Percentiles rank a stretch among this genome's conserved stretches.
These are phyloP conservation scores for Fraxinus platypoda DNA, from an alignment of 305 asterid genomes.

Conservation along the genomic window DNA sequence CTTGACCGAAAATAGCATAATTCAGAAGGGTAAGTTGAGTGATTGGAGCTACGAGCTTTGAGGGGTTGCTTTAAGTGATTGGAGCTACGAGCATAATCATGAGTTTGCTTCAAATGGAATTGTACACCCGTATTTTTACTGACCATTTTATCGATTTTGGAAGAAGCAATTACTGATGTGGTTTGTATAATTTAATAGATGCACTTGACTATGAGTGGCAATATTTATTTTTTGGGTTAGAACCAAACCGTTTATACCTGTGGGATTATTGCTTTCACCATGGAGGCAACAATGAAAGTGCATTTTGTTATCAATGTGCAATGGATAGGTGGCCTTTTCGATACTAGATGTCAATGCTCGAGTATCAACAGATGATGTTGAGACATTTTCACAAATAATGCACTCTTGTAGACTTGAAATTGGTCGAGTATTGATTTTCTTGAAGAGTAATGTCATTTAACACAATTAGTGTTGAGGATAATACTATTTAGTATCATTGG, in stretches of 20 bases:
- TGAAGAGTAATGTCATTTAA: neutral
- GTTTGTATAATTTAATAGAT: neutral
- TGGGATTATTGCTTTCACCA: neutral
- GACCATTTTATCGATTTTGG: neutral
- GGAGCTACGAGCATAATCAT: neutral
- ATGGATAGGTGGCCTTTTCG: neutral
- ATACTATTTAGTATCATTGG: no score
- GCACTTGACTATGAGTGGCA: neutral
- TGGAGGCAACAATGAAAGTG: neutral
- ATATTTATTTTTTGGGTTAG: neutral
- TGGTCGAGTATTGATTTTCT: neutral
- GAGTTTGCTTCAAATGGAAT: neutral
- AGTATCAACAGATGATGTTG: neutral
- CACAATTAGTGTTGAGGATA: neutral
- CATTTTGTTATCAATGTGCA: neutral
- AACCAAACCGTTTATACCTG: neutral
- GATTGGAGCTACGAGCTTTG: conserved; percentile 68
- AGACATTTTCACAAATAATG: neutral
- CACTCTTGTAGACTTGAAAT: neutral
- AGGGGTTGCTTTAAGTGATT: conserved; percentile 13
- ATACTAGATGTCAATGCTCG: neutral
- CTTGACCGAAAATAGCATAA: conserved; percentile 63
- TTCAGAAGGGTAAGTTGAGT: conserved; percentile 62
- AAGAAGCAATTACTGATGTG: neutral
- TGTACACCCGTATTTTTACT: neutral